A percentile compares a stretch with the other conserved stretches of the same genome.
These are phyloP conservation scores for Parietichytrium sp. DNA, from an alignment of 108 stramenopile species.

Conservation along the genomic window DNA sequence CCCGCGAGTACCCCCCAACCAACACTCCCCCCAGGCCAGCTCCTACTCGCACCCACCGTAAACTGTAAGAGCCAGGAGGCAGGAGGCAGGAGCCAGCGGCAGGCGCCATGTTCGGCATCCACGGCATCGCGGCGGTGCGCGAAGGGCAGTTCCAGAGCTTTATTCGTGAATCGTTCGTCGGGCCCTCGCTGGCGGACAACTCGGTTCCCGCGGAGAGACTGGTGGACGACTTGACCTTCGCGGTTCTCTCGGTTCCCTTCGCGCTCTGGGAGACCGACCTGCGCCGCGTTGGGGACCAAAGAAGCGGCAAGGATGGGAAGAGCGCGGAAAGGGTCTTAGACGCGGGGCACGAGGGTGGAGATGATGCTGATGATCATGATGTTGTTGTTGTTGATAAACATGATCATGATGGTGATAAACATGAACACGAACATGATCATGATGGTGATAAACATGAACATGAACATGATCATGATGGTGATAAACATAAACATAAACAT, in stretches of 20 bases:
- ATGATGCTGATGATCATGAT: neutral
- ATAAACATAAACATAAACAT: no score
- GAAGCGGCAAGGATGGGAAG: neutral
- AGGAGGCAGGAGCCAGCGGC: no score
- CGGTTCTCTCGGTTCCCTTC: neutral
- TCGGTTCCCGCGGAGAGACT: neutral
- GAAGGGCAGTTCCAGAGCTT: constrained; percentile 1
- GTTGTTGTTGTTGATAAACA: no score
- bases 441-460: no score
- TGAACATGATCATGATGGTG: no score
- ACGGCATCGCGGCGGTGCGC: constrained; percentile 24
- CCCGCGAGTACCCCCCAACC: no score
- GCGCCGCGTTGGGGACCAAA: neutral
- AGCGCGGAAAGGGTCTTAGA: neutral
- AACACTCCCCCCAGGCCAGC: no score
- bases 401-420: no score
- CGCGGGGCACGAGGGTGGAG: neutral
- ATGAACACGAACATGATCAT: no score
- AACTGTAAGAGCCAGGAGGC: no score
- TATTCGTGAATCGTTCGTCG: neutral
- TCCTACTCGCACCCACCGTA: no score
- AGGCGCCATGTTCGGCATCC: constrained; percentile 34
- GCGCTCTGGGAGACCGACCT: neutral
- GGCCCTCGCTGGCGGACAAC: neutral
- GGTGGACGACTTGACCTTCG: neutral